phyloP scores from a whole-genome alignment of 768 basidiomycete genomes.

The Nidularia sp. region DNA sequence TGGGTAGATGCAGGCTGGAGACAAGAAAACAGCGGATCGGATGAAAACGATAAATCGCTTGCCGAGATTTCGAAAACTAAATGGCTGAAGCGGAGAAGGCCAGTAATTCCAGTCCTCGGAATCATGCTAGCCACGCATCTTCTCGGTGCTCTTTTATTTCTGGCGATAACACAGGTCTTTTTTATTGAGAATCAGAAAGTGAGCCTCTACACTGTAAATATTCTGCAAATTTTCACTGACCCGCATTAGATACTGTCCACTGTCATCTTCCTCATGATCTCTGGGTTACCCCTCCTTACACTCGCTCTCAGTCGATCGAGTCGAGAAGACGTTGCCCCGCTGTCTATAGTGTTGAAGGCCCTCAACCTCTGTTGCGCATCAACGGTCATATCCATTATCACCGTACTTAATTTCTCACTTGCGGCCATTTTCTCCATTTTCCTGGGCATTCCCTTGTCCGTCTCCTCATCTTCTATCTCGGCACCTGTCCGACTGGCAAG shows the following conservation, averaged over 20 bases:
- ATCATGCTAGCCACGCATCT: slow-evolving; percentile 56
- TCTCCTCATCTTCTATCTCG: slow-evolving; percentile 27
- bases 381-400: slow-evolving; percentile 77
- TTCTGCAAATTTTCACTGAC: background rate
- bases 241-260: slow-evolving; percentile 15
- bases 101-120: slow-evolving; percentile 47
- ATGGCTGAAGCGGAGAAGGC: slow-evolving; percentile 49
- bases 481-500: slow-evolving; percentile 16
- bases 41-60: slow-evolving; percentile 10
- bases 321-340: slow-evolving; percentile 24
- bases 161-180: slow-evolving; percentile 36
- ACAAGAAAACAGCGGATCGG: slow-evolving; percentile 7
- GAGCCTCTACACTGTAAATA: slow-evolving; percentile 7
- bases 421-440: slow-evolving; percentile 66
- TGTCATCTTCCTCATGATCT: slow-evolving; percentile 21
- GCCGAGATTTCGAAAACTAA: slow-evolving; percentile 4
- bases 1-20: slow-evolving; percentile 72
- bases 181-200: slow-evolving; percentile 41
- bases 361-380: slow-evolving; percentile 83
- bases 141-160: slow-evolving; percentile 50
- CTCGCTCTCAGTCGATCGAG: slow-evolving; percentile 10
- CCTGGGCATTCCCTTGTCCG: slow-evolving; percentile 62
- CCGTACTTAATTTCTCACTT: slow-evolving; percentile 91
- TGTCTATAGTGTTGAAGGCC: slow-evolving; percentile 56
- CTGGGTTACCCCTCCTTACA: slow-evolving; percentile 24